A percentile compares a stretch with the other conserved stretches of the same genome.
Evolutionary conservation across 2,329 filamentous ascomycete species (phyloP).

Genomic region (Talaromyces sp.): DNA sequence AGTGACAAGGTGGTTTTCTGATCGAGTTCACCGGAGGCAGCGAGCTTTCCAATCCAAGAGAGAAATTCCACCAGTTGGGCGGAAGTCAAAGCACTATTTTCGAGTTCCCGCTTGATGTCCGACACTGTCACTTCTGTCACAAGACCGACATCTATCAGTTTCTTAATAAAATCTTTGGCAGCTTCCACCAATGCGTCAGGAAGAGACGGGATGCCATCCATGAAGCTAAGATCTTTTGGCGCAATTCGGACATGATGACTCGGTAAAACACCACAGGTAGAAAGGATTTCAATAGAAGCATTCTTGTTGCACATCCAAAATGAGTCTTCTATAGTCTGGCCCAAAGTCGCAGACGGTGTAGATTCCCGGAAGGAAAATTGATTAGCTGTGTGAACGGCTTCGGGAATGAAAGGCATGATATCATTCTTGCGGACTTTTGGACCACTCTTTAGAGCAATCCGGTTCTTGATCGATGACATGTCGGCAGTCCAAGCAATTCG

Average conservation of each 20-base stretch:
- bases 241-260: slow-evolving; percentile 77
- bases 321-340: slow-evolving; percentile 84
- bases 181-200: slow-evolving; percentile 69
- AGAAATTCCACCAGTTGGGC: slow-evolving; percentile 79
- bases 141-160: slow-evolving; percentile 77
- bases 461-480: slow-evolving; percentile 70
- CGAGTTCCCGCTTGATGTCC: slow-evolving; percentile 80
- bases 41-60: slow-evolving; percentile 74
- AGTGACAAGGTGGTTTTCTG: slow-evolving; percentile 63
- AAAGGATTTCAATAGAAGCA: slow-evolving; percentile 81
- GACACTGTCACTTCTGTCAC: slow-evolving; percentile 82
- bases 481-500: slow-evolving; percentile 84
- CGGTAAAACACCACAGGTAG: slow-evolving; percentile 80
- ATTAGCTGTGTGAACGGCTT: slow-evolving; percentile 77
- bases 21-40: slow-evolving; percentile 70
- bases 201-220: slow-evolving; percentile 83
- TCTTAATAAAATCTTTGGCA: slow-evolving; percentile 69
- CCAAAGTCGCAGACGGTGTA: slow-evolving; percentile 79
- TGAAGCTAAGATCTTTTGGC: slow-evolving; percentile 69
- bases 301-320: slow-evolving; percentile 91
- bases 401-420: slow-evolving; percentile 66
- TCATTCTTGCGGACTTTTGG: slow-evolving; percentile 60
- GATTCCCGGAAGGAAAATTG: slow-evolving; percentile 88
- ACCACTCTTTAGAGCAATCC: slow-evolving; percentile 46
- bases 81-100: slow-evolving; percentile 74